phyloP scores from a whole-genome alignment of 305 asterid genomes.

The Fraxinus dipetala region DNA sequence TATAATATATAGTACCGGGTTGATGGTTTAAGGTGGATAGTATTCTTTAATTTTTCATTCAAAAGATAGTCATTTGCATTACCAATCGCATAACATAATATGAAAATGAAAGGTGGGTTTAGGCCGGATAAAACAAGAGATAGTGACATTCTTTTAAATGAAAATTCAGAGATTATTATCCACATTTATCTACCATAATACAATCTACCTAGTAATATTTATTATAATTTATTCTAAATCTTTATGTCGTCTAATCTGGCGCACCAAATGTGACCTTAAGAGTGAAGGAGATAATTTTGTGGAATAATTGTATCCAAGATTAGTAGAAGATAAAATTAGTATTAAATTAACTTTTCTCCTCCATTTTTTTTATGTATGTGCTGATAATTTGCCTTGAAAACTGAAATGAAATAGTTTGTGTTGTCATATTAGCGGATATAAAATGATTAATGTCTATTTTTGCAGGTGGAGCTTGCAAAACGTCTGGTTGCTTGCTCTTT shows the following conservation, averaged over 20 bases:
- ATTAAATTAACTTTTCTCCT: neutral
- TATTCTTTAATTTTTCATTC: neutral
- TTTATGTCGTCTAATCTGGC: neutral
- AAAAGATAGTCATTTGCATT: neutral
- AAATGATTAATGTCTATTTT: neutral
- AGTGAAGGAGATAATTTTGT: neutral
- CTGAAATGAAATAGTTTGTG: neutral
- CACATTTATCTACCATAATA: neutral
- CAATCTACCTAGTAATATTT: neutral
- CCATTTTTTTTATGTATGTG: neutral
- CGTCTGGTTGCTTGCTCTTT: slow-evolving; percentile 64
- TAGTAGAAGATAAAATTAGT: neutral
- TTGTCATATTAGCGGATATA: neutral
- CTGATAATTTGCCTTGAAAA: neutral
- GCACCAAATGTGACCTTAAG: neutral
- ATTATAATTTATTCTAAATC: neutral
- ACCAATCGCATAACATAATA: neutral
- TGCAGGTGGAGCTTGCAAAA: slow-evolving; percentile 88
- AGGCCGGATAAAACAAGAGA: neutral
- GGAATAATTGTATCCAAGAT: neutral
- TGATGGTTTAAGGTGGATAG: neutral
- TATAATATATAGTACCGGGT: neutral
- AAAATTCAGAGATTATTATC: neutral
- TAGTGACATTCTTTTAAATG: neutral
- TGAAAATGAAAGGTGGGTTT: neutral